A percentile compares a stretch with the other conserved stretches of the same genome.
Evolutionary conservation across 2,329 filamentous ascomycete genomes (phyloP).

Genomic region (Ophiocordyceps unilateralis): DNA sequence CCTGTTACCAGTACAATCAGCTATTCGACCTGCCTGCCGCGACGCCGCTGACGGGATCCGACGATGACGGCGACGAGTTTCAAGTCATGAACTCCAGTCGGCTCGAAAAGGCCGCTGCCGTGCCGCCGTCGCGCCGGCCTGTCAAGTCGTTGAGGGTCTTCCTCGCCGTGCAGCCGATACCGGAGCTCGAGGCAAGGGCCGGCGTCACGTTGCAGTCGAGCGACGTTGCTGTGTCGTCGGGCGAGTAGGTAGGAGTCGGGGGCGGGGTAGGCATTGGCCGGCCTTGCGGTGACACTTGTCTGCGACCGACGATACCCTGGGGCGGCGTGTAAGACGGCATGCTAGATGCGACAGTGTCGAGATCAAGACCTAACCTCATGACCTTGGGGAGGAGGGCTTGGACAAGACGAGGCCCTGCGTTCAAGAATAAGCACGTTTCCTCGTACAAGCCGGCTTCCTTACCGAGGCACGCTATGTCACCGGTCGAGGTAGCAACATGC

Average conservation of each 20-base stretch:
- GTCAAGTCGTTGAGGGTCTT: constrained; percentile 43
- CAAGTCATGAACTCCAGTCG: constrained; percentile 36
- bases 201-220: constrained; percentile 31
- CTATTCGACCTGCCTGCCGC: constrained; percentile 28
- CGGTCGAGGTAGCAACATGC: too few relatives aligned
- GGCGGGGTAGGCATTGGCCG: neutral
- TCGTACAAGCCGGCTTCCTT: too few relatives aligned
- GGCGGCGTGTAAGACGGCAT: neutral
- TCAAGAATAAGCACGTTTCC: neutral
- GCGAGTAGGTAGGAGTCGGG: neutral
- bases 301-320: neutral
- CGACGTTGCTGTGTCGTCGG: constrained; percentile 3
- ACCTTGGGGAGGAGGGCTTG: neutral
- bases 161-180: constrained; percentile 34
- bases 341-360: neutral
- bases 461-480: too few relatives aligned
- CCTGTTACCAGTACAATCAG: constrained; percentile 41
- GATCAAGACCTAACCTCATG: too few relatives aligned
- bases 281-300: neutral
- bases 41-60: constrained; percentile 22
- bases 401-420: neutral
- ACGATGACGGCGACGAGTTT: constrained; percentile 26
- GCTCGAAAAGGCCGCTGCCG: constrained; percentile 35
- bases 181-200: constrained; percentile 32
- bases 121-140: constrained; percentile 24